These are phyloP conservation scores for Alternaria infectoria DNA, from an alignment of 2,329 filamentous ascomycete species.

Conservation along the genomic window DNA sequence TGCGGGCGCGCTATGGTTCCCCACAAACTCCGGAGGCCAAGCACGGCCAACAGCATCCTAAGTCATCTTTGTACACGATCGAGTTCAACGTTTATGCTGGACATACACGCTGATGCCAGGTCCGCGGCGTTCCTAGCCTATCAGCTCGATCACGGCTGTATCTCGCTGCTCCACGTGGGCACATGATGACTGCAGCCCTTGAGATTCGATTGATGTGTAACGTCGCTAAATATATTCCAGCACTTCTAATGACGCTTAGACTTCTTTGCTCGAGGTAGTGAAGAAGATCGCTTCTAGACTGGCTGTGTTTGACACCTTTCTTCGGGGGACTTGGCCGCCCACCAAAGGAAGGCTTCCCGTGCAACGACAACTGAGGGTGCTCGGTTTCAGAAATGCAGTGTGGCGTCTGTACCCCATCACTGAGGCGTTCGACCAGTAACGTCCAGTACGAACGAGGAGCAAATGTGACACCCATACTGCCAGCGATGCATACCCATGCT, in stretches of 20 bases:
- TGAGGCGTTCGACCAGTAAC: neutral
- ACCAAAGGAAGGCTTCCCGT: neutral
- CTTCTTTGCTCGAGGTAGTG: neutral
- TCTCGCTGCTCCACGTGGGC: constrained; percentile 9
- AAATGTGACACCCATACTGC: neutral
- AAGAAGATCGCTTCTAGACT: neutral
- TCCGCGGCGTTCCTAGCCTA: constrained; percentile 2
- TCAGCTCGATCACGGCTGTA: neutral
- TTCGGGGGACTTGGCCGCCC: neutral
- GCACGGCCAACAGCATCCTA: constrained; percentile 19
- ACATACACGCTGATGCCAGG: constrained; percentile 1
- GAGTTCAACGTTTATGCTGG: constrained; percentile 18
- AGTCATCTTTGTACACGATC: neutral
- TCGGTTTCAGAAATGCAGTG: neutral
- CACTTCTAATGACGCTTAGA: constrained; percentile 21
- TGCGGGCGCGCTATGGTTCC: constrained; percentile 37
- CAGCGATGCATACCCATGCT: neutral
- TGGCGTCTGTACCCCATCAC: neutral
- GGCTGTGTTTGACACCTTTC: neutral
- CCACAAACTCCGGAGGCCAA: constrained; percentile 39
- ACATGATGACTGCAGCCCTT: neutral
- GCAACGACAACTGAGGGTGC: neutral
- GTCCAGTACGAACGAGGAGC: neutral
- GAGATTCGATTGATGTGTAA: constrained; percentile 7
- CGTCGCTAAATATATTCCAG: constrained; percentile 3